Evolutionary conservation across 306 rosid species (phyloP).

Genomic region (Rosa lucieae): DNA sequence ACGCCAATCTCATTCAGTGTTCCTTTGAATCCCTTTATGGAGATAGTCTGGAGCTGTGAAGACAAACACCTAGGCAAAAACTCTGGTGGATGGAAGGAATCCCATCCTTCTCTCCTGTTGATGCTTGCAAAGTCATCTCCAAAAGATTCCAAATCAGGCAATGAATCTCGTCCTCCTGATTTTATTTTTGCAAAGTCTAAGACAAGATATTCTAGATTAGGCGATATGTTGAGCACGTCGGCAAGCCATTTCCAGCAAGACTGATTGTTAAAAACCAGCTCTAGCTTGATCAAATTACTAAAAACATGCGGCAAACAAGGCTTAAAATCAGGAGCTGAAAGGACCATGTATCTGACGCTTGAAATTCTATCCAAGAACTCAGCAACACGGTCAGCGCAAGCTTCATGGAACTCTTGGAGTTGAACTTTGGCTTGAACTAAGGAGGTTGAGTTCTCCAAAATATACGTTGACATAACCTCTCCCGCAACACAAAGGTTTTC

Average conservation of each 20-base stretch:
- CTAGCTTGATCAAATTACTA: background rate
- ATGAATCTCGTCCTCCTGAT: too few relatives aligned
- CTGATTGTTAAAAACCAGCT: background rate
- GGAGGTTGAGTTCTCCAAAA: background rate
- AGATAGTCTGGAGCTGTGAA: background rate
- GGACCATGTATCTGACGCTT: background rate
- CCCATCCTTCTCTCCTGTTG: background rate
- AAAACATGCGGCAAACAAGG: background rate
- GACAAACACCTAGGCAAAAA: slow-evolving; percentile 6
- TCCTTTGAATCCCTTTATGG: background rate
- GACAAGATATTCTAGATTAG: background rate
- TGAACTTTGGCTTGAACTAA: background rate
- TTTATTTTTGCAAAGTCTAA: background rate
- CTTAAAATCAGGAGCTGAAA: background rate
- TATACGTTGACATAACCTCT: background rate
- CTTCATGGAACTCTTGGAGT: background rate
- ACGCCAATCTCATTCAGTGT: background rate
- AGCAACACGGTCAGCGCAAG: background rate
- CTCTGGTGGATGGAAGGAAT: background rate
- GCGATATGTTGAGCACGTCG: background rate
- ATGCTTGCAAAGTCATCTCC: too few relatives aligned
- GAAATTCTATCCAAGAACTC: background rate
- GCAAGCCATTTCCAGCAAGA: background rate
- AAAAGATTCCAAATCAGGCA: too few relatives aligned
- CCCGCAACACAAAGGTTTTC: background rate